Percentiles rank a stretch among this genome's conserved stretches.
These are phyloP conservation scores for Corymbia maculata DNA, from an alignment of 345 rosid genomes.

Conservation along the genomic window DNA sequence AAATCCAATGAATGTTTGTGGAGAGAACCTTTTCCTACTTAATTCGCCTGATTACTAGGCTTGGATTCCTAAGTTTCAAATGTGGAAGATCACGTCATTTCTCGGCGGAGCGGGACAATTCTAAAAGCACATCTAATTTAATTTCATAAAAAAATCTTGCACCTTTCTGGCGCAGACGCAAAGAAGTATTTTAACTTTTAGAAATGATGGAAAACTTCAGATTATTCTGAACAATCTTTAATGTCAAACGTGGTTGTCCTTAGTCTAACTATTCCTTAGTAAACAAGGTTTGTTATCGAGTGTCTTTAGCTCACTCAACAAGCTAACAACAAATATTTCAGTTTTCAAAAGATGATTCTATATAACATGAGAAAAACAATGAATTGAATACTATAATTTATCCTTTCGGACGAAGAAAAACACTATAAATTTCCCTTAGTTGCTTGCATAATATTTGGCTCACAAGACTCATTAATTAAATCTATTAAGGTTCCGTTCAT, in stretches of 20 bases:
- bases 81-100: too few relatives aligned
- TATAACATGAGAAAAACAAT: background rate
- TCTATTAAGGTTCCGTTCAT: background rate
- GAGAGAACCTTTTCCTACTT: background rate
- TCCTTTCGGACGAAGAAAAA: background rate
- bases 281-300: background rate
- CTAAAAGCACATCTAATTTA: too few relatives aligned
- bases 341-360: background rate
- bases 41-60: background rate
- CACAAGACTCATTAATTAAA: background rate
- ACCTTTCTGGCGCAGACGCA: background rate
- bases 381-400: background rate
- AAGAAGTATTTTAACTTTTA: background rate
- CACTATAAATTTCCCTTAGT: background rate
- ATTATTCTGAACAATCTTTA: background rate
- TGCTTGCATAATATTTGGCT: background rate
- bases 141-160: too few relatives aligned
- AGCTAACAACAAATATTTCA: background rate
- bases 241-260: background rate
- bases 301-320: background rate
- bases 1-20: background rate
- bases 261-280: background rate
- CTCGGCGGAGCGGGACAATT: too few relatives aligned
- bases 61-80: too few relatives aligned
- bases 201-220: background rate